These are phyloP conservation scores for Cladosporium cucumerinum DNA, from an alignment of 2,329 filamentous ascomycete genomes.

Conservation along the genomic window DNA sequence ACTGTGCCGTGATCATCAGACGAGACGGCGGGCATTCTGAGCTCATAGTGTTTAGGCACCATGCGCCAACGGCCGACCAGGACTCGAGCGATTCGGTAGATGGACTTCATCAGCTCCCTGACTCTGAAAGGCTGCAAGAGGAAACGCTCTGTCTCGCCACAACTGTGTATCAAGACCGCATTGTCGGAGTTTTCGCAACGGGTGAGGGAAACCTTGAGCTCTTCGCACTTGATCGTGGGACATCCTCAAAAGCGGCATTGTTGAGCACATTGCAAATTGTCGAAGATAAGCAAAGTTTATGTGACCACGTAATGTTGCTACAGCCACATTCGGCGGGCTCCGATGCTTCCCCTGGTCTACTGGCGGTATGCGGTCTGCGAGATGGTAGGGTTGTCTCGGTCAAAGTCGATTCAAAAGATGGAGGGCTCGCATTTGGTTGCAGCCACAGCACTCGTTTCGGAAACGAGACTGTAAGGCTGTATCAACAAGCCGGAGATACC, in stretches of 20 bases:
- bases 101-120: not conserved
- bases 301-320: conserved; percentile 28
- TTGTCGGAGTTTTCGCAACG: conserved; percentile 19
- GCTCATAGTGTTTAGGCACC: conserved; percentile 10
- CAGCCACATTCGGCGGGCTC: not conserved
- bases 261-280: not conserved
- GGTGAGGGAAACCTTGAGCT: conserved; percentile 18
- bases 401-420: conserved; percentile 11
- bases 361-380: conserved; percentile 30
- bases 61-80: not conserved
- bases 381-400: conserved; percentile 28
- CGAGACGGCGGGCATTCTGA: conserved; percentile 13
- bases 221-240: not conserved
- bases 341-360: not conserved
- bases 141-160: conserved; percentile 21
- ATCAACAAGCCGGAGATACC: conserved; percentile 15
- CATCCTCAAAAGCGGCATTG: not conserved
- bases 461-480: conserved; percentile 28
- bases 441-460: conserved; percentile 22
- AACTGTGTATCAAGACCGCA: not conserved
- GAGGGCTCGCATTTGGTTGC: conserved; percentile 11
- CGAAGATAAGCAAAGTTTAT: conserved; percentile 17
- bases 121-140: not conserved
- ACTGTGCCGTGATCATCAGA: conserved; percentile 22
- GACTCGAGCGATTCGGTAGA: not conserved